Evolutionary conservation across 2,329 filamentous ascomycete species (phyloP).

Genomic region (Sphaerostilbella broomeana): DNA sequence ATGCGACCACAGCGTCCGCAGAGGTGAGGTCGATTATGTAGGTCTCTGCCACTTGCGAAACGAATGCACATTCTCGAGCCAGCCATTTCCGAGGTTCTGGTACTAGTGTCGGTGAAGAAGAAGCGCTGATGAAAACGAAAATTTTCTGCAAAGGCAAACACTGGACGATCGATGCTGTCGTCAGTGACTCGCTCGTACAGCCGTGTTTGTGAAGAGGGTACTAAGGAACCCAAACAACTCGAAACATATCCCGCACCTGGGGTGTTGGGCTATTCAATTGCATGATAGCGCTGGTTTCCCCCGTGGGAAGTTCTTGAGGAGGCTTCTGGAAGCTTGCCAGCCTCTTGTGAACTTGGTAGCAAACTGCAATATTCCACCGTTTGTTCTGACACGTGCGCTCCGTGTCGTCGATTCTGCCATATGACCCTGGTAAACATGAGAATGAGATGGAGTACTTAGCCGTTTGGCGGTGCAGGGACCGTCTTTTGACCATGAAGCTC

Average conservation of each 20-base stretch:
- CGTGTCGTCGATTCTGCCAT: neutral
- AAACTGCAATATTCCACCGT: conserved; percentile 7
- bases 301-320: neutral
- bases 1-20: conserved; percentile 9
- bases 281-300: too few species aligned
- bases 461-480: conserved; percentile 7
- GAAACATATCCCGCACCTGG: too few species aligned
- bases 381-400: conserved; percentile 6
- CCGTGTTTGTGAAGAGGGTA: too few species aligned
- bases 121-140: too few species aligned
- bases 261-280: too few species aligned
- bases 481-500: neutral
- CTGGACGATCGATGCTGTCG: too few species aligned
- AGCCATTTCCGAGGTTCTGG: neutral
- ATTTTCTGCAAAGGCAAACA: too few species aligned
- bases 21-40: too few species aligned
- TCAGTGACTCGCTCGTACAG: too few species aligned
- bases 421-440: neutral
- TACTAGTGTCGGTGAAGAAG: neutral
- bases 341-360: conserved; percentile 1
- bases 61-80: neutral
- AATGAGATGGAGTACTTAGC: conserved; percentile 1
- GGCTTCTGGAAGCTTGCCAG: conserved; percentile 7
- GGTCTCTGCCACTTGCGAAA: too few species aligned
- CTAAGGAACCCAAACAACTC: too few species aligned